Base-by-base conservation (phyloP, 805 yeast species). In the Pachysolen tannophilus region DNA sequence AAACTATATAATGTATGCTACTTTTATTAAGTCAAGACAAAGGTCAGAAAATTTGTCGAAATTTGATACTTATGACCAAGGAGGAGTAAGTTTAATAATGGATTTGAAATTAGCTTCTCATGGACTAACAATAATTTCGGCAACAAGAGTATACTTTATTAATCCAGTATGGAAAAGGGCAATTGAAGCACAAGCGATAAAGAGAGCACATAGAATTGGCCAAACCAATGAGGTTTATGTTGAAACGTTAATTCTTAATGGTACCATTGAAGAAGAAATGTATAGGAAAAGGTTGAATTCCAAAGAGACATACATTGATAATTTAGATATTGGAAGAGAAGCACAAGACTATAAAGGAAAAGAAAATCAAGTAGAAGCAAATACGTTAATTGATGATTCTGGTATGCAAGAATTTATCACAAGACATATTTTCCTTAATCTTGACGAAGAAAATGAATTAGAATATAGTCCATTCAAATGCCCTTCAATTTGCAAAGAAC, bases 201-300 rank as follows among this genome's bases (percentile, higher is more conserved):
- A 81, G 43, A 69, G 88, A 58, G 81, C 86, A 1, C 88, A 80
- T 54, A 67, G 87, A 53, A 80, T 80, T 50, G 87, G 88, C 0
- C 87, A 80, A 43, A 59, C 63, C 0, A 56, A 63, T n/a, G 73
- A 72, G 15, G 86, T 80, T 0, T 56, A 53, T 49, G 87, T 80
- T n/a, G 86, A 80, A 47, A 80, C 86, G 0, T 54, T 80, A 38
- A 70, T 80, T 3, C 50, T 80, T 45, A 58, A 66, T 34, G 77
- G 71, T 4, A 80, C 86, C 0, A 60, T 80, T 31, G 87, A 80
- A 44, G 82, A 79, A 50, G 81, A 76, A 44, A 76, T 80, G 64
- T 78, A 75, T 51, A 66, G 57, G 28, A 53, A 52, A 34, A 35
- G 60, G 37, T n/a, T 36, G 30, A 11, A 32, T 15, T 11, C 34